Conservation (phyloP, 2,329 filamentous ascomycete species). For the Scleromitrula shiraiana region DNA sequence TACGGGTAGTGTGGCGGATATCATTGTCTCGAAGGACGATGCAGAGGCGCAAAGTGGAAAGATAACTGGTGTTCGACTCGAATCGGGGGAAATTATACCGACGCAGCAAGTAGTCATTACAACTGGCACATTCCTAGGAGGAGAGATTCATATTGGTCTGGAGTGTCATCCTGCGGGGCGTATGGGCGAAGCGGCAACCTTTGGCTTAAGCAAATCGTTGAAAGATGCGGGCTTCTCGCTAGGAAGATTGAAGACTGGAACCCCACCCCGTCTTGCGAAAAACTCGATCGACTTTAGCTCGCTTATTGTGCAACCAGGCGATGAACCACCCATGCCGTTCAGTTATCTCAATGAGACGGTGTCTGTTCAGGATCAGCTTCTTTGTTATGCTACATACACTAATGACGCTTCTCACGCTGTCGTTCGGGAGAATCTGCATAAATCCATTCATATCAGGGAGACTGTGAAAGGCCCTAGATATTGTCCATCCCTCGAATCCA, state of each 20-base stretch:
- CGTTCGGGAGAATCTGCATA: conserved; percentile 82
- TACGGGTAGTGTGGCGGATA: conserved; percentile 84
- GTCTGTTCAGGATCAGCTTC: conserved; percentile 69
- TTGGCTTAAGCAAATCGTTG: conserved; percentile 85
- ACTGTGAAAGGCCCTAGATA: conserved; percentile 91
- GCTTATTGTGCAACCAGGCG: conserved; percentile 68
- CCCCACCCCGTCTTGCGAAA: conserved; percentile 77
- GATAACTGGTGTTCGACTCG: conserved; percentile 78
- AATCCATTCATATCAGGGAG: conserved; percentile 93
- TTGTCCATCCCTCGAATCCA: conserved; percentile 91
- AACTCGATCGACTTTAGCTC: conserved; percentile 71
- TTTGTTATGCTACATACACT: conserved; percentile 83
- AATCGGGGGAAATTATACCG: conserved; percentile 76
- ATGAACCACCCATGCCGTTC: conserved; percentile 81
- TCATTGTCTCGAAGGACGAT: conserved; percentile 59
- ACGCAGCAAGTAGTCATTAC: conserved; percentile 85
- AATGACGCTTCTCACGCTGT: conserved; percentile 77
- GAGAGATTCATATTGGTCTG: conserved; percentile 92
- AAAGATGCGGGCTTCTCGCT: conserved; percentile 81
- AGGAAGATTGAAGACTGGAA: conserved; percentile 90
- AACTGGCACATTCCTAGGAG: conserved; percentile 89
- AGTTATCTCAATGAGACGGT: conserved; percentile 81
- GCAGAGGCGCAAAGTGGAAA: conserved; percentile 50
- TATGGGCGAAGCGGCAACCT: conserved; percentile 89
- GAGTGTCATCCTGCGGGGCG: conserved; percentile 78